Evolutionary conservation across 2,329 filamentous ascomycete species (phyloP), one percentile per base, ranked within the genome.

Genomic region (Zarea fungicola): DNA sequence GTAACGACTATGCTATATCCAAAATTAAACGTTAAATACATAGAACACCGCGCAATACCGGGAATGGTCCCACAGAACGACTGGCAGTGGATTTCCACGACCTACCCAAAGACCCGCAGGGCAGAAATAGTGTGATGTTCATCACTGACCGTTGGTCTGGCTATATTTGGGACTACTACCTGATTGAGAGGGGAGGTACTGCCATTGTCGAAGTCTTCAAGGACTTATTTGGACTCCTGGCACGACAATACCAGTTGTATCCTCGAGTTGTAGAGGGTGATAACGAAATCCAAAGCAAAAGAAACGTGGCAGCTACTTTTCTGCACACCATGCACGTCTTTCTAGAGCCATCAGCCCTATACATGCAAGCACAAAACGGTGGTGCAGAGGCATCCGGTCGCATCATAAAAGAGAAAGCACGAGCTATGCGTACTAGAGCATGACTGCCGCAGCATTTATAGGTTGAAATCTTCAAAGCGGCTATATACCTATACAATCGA

Each of bases 351-450:
- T 37, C 43, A 22, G 43, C 43, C 4, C 31, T 18, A 26, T 10
- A 47, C 19, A 47, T 32, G 6, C 43, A 22, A 23, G 43, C 32
- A 6, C 43, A 47, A 21, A 47, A 47, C 22, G 43, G 43, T n/a
- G 43, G 43, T 9, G 43, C 43, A 10, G 43, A 47, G 21, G 25
- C 16, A 6, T 47, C 43, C 6, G 43, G 43, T 11, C 18, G 32
- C 18, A 8, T 26, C 5, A 10, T 47, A 4, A 23, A 10, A 18
- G 22, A 25, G 6, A 47, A 25, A 32, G 43, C 43, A 5, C 29
- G 43, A 7, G 22, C 43, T 11, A 47, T 47, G 43, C 31, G 43
- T 14, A 47, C 39, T 6, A 14, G 8, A 16, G 43, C 43, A 23
- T 6, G 31, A 6, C 21, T 47, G 21, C 43, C 43, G 6, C 10